Evolutionary conservation across 768 basidiomycete species (phyloP), one percentile per base, ranked within the genome.

Genomic region (Collybia nuda): DNA sequence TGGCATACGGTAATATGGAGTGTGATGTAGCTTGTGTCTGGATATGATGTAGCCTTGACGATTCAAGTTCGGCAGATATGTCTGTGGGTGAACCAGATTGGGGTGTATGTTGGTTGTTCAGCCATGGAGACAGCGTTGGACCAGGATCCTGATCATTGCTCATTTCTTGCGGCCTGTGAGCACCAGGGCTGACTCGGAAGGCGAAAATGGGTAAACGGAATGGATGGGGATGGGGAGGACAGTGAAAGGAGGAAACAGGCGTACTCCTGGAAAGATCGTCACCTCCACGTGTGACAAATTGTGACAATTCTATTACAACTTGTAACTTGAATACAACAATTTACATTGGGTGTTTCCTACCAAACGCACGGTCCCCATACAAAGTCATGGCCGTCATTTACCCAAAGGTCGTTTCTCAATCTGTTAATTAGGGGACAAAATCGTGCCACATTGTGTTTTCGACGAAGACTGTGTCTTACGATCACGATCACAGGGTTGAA

Each of bases 131-230:
- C 54, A 66, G 62, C 26, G 66, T 57, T 43, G 66, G 61, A 50
- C 62, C 56, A 40, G 57, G 60, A 55, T 74, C 74, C 49, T 69
- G 64, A 62, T 67, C 67, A 59, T 63, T 71, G 62, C 66, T 72
- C 73, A 74, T 75, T 46, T 54, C 56, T 48, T 42, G 18, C 44
- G 47, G 48, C 40, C 14, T 49, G 17, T 36, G 12, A 36, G 40
- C 42, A 35, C 51, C 48, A 39, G 32, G 18, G 23, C 15, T 39
- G 45, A 21, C 19, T 5, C 35, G 29, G 18, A 43, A 32, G 39
- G 23, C 22, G 49, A 6, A 22, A 36, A 24, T 32, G 35, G 28
- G 7, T 26, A 19, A 44, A 32, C 26, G 6, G 40, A 50, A 39
- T 32, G 8, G 36, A 22, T 37, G 35, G 41, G 47, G 32, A 50